These are phyloP conservation scores for Ocimum tenuiflorum DNA, from an alignment of 257 asterid species.

Conservation along the genomic window DNA sequence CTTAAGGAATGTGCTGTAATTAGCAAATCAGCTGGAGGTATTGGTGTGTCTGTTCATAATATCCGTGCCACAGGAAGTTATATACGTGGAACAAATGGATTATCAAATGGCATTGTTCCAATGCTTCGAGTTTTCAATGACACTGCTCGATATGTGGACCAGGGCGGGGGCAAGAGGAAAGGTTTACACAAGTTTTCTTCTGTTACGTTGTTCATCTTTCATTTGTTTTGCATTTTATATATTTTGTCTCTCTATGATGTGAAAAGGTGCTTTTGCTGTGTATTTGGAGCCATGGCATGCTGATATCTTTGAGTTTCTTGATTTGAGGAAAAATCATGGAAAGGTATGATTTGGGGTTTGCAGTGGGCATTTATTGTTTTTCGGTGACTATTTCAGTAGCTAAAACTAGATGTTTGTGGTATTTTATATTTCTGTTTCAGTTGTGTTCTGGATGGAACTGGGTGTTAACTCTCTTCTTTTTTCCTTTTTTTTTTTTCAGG, in stretches of 20 bases:
- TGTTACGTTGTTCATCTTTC: background rate
- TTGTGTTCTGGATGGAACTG: background rate
- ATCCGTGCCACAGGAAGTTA: conserved; percentile 97
- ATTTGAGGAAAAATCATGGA: conserved; percentile 89
- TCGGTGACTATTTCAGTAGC: background rate
- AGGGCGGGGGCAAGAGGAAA: conserved; percentile 98
- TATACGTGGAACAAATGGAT: conserved; percentile 94
- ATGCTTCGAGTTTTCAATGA: conserved; percentile 94
- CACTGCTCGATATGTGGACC: conserved; percentile 94
- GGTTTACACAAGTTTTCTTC: conserved; percentile 33
- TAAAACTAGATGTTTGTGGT: background rate
- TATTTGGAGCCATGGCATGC: conserved; percentile 99
- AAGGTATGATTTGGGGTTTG: conserved; percentile 42
- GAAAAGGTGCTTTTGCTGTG: conserved; percentile 90
- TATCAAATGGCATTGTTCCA: conserved; percentile 94
- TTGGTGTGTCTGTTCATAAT: conserved; percentile 83
- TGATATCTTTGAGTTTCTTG: conserved; percentile 77
- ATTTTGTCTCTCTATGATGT: conserved; percentile 13
- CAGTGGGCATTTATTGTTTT: background rate
- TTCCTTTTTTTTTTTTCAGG: conserved; percentile 33
- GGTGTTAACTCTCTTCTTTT: background rate
- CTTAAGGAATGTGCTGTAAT: conserved; percentile 95
- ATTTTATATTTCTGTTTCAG: background rate
- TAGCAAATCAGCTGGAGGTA: conserved; percentile 99
- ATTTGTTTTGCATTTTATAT: background rate